Conservation (phyloP, 257 asterid species). For the Ocimum tenuiflorum region DNA sequence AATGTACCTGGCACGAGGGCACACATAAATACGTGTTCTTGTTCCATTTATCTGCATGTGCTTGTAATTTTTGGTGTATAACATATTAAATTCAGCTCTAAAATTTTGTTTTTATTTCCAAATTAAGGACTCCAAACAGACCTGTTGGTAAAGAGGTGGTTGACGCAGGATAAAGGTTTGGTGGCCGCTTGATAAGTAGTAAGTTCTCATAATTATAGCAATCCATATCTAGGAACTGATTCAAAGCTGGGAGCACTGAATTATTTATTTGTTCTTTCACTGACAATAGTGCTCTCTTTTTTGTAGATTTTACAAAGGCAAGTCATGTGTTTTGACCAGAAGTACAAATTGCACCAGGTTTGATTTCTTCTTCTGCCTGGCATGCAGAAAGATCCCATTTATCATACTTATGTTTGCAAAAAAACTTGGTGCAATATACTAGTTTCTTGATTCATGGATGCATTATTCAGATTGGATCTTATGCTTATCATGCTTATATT, state of each 20-base stretch:
- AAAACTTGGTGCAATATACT: too few species aligned
- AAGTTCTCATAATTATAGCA: slow-evolving; percentile 14
- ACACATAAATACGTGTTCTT: neutral
- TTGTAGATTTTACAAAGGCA: slow-evolving; percentile 34
- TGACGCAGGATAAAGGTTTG: slow-evolving; percentile 29
- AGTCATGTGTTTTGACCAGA: slow-evolving; percentile 14
- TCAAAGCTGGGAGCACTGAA: neutral
- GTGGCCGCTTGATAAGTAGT: slow-evolving; percentile 36
- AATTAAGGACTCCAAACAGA: neutral
- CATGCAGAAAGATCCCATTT: neutral
- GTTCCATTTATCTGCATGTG: neutral
- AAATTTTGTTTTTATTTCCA: slow-evolving; percentile 1
- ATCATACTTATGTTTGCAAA: too few species aligned
- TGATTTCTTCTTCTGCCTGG: neutral
- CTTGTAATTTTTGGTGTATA: neutral
- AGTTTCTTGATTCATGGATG: too few species aligned
- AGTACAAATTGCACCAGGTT: slow-evolving; percentile 28
- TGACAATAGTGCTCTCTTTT: neutral
- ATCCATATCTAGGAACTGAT: too few species aligned
- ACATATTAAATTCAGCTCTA: neutral
- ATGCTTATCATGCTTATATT: too few species aligned
- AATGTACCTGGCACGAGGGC: too few species aligned
- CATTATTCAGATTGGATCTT: too few species aligned
- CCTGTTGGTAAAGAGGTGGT: slow-evolving; percentile 19
- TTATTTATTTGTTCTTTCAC: neutral